phyloP scores from a whole-genome alignment of 768 basidiomycete species.

The Lactarius quietus region DNA sequence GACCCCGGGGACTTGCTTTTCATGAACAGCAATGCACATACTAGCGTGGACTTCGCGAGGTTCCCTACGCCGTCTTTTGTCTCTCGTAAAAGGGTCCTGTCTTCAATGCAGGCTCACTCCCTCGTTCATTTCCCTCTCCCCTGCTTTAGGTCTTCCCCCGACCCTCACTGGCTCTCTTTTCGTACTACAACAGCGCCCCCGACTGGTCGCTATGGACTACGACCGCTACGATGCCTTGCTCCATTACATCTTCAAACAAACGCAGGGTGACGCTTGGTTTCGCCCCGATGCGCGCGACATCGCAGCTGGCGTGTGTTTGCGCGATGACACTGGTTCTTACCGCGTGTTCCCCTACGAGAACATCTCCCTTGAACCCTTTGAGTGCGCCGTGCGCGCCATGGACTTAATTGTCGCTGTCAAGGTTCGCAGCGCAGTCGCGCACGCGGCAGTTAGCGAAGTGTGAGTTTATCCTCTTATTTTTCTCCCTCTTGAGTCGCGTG shows the following conservation, averaged over 20 bases:
- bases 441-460: constrained; percentile 49
- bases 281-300: constrained; percentile 48
- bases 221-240: constrained; percentile 43
- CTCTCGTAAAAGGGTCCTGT: constrained; percentile 19
- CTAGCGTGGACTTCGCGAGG: background rate
- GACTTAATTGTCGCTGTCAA: constrained; percentile 58
- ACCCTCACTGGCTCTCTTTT: background rate
- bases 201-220: constrained; percentile 34
- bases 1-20: background rate
- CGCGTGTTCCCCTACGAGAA: constrained; percentile 56
- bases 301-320: constrained; percentile 46
- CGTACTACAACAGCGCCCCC: background rate
- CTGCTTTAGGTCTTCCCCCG: background rate
- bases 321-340: constrained; percentile 45
- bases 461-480: constrained; percentile 28
- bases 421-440: constrained; percentile 47
- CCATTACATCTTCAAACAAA: constrained; percentile 45
- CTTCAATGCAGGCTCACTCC: background rate
- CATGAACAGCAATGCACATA: background rate
- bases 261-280: constrained; percentile 52
- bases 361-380: constrained; percentile 51
- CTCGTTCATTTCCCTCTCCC: background rate
- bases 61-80: background rate
- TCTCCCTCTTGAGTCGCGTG: background rate
- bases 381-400: constrained; percentile 47